Conservation (phyloP, 2,329 filamentous ascomycete genomes). For the Botrytis tulipae region DNA sequence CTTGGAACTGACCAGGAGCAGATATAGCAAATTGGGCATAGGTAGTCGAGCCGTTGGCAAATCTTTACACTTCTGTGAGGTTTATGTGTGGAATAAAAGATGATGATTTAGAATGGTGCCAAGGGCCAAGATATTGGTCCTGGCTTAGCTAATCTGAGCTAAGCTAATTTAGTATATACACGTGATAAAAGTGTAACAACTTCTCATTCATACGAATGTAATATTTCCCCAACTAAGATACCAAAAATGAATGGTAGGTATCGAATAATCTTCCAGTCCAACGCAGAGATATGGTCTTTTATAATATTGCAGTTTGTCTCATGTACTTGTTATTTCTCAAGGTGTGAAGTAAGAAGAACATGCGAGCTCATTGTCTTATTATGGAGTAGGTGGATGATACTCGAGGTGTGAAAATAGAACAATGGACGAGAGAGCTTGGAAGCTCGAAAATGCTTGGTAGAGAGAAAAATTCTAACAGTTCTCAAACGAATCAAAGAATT, state of each 20-base stretch:
- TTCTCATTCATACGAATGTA: background rate
- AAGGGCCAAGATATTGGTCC: no score
- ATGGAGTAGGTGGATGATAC: background rate
- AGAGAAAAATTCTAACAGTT: background rate
- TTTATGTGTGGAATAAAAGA: no score
- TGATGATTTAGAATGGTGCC: no score
- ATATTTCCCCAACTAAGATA: background rate
- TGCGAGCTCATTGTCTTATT: background rate
- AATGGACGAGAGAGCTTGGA: background rate
- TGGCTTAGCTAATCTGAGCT: no score
- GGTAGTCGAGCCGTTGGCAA: background rate
- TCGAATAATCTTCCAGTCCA: background rate
- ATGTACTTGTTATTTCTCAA: background rate
- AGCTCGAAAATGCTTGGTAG: background rate
- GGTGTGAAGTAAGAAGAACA: background rate
- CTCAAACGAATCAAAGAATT: background rate
- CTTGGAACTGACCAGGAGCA: background rate
- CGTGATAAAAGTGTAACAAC: no score
- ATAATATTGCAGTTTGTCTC: no score
- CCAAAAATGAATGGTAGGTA: background rate
- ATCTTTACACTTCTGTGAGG: no score
- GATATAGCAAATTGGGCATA: background rate
- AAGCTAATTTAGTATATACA: no score
- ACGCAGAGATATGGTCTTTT: no score
- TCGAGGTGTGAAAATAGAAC: background rate